phyloP scores from a whole-genome alignment of 768 basidiomycete species.

The Lepiota venenata region DNA sequence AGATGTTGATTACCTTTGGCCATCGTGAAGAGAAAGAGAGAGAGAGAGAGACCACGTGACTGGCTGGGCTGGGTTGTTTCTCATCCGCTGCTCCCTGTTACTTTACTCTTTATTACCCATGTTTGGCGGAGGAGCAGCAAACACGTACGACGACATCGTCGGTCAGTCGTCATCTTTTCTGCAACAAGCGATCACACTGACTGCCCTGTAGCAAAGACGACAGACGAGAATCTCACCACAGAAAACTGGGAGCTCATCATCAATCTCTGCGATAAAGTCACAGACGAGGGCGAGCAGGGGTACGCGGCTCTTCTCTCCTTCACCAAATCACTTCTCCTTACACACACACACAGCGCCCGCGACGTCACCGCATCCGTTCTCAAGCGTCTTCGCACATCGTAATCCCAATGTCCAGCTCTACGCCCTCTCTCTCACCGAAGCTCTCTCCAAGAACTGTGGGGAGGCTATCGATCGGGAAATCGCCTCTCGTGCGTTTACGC shows the following conservation, averaged over 20 bases:
- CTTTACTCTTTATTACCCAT: constrained; percentile 31
- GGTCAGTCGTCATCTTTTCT: constrained; percentile 48
- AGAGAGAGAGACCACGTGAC: constrained; percentile 16
- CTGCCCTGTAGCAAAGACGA: constrained; percentile 71
- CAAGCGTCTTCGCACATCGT: constrained; percentile 89
- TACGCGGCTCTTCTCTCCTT: constrained; percentile 31
- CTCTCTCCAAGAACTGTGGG: constrained; percentile 89
- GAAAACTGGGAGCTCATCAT: constrained; percentile 97
- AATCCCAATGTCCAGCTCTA: constrained; percentile 98
- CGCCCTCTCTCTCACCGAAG: constrained; percentile 82
- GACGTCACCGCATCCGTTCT: constrained; percentile 80
- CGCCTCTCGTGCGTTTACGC: constrained; percentile 87
- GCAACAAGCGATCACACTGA: constrained; percentile 8
- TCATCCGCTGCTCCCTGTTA: neutral
- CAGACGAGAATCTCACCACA: constrained; percentile 92
- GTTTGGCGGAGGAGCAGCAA: constrained; percentile 68
- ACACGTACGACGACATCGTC: constrained; percentile 90
- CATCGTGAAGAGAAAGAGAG: constrained; percentile 27
- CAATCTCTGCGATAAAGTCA: constrained; percentile 95
- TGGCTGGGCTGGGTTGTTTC: constrained; percentile 16
- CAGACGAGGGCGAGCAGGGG: constrained; percentile 86
- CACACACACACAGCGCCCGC: constrained; percentile 88
- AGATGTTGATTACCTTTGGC: constrained; percentile 42
- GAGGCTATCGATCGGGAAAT: constrained; percentile 81
- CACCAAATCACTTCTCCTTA: too few species aligned